Conservation (phyloP, 768 basidiomycete species). For the Suillus bovinus region DNA sequence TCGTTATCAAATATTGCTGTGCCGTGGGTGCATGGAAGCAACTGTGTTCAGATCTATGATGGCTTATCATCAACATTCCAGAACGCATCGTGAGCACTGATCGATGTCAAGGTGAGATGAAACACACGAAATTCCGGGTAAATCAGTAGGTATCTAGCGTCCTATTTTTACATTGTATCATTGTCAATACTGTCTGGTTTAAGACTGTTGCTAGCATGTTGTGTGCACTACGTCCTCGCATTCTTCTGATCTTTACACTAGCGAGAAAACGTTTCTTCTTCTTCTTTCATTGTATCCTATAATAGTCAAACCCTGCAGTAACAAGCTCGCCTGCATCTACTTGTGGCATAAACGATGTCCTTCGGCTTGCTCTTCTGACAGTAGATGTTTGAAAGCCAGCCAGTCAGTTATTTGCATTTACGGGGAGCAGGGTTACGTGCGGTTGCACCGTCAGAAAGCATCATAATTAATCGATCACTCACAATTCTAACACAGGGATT, state of each 20-base stretch:
- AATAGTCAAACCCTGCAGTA: not conserved
- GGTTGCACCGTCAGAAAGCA: not conserved
- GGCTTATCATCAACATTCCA: not conserved
- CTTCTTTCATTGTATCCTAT: not conserved
- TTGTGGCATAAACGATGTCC: not conserved
- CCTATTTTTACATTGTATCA: not conserved
- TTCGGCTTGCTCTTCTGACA: not conserved
- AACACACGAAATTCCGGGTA: not conserved
- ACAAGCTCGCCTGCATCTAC: not conserved
- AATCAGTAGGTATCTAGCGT: not conserved
- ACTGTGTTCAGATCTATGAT: not conserved
- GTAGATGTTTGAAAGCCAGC: not conserved
- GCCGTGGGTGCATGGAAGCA: not conserved
- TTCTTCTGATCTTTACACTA: not conserved
- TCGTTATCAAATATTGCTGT: not conserved
- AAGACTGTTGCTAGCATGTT: not conserved
- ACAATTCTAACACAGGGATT: not conserved
- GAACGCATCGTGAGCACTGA: not conserved
- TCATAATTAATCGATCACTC: not conserved
- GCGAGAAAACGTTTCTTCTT: no score
- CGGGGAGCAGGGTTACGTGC: not conserved
- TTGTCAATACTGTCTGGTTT: not conserved
- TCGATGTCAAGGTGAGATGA: not conserved
- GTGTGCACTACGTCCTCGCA: not conserved
- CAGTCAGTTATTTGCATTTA: not conserved